phyloP scores from a whole-genome alignment of 2,329 filamentous ascomycete genomes.

The Sporothrix inflata region DNA sequence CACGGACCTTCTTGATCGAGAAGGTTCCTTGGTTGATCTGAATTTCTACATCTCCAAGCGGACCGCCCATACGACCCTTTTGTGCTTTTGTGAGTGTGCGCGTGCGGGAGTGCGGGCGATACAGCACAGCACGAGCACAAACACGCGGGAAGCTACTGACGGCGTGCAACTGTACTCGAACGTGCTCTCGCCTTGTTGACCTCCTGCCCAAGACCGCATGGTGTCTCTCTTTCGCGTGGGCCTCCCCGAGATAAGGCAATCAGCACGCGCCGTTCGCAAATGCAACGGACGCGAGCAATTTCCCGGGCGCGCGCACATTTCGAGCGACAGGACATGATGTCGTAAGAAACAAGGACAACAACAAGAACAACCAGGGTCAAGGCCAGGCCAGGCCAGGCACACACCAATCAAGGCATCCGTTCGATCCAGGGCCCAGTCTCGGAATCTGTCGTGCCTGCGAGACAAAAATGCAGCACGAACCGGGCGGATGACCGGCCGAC shows the following conservation, averaged over 20 bases:
- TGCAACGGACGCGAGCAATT: background rate
- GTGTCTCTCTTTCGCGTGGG: background rate
- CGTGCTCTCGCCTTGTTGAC: background rate
- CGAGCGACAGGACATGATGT: background rate
- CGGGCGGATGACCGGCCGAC: background rate
- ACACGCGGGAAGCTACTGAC: background rate
- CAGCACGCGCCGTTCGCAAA: background rate
- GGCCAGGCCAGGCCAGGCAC: background rate
- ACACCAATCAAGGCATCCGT: background rate
- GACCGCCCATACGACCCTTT: slow-evolving; percentile 3
- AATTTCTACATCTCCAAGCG: slow-evolving; percentile 2
- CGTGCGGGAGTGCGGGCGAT: background rate
- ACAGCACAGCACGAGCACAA: background rate
- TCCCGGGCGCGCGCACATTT: background rate
- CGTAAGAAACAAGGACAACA: background rate
- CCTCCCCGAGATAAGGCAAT: background rate
- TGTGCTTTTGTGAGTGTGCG: background rate
- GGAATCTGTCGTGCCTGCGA: background rate
- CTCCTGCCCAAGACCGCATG: slow-evolving; percentile 12
- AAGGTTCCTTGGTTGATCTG: slow-evolving; percentile 22
- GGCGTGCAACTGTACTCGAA: background rate
- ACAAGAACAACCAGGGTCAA: background rate
- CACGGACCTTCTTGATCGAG: slow-evolving; percentile 25
- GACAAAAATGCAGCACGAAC: background rate
- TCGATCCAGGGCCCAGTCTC: background rate